Percentiles rank a stretch among this genome's conserved stretches.
These are phyloP conservation scores for Wickerhamomyces hampshirensis DNA, from an alignment of 805 yeast species.

Conservation along the genomic window DNA sequence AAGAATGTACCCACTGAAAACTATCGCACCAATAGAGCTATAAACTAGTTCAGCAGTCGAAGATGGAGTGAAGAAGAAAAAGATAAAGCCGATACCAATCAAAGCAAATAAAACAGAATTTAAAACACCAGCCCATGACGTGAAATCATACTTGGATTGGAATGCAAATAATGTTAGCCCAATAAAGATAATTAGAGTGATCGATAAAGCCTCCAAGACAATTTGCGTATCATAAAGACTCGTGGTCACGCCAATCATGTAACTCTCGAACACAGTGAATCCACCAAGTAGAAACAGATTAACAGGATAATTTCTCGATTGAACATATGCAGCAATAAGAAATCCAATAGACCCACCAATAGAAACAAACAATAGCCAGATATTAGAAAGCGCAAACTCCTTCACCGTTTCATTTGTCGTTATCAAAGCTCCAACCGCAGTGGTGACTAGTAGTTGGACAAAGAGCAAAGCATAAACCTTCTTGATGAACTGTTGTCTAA, in stretches of 20 bases:
- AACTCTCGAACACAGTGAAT: constrained; percentile 74
- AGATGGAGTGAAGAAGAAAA: constrained; percentile 58
- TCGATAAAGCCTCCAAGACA: constrained; percentile 63
- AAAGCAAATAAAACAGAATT: constrained; percentile 58
- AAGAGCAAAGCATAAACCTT: constrained; percentile 73
- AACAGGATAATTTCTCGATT: constrained; percentile 64
- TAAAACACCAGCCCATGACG: constrained; percentile 58
- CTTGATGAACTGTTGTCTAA: constrained; percentile 71
- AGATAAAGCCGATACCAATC: constrained; percentile 67
- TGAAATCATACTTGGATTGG: constrained; percentile 73
- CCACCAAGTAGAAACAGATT: constrained; percentile 56
- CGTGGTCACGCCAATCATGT: constrained; percentile 63
- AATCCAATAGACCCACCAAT: constrained; percentile 57
- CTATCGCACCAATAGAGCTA: constrained; percentile 67
- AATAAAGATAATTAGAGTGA: constrained; percentile 66
- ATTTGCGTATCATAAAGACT: constrained; percentile 57
- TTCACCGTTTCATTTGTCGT: constrained; percentile 39
- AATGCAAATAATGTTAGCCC: constrained; percentile 75
- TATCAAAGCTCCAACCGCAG: constrained; percentile 50
- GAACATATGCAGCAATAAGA: constrained; percentile 56
- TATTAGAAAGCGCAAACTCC: constrained; percentile 51
- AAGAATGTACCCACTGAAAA: constrained; percentile 67
- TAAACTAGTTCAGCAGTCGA: constrained; percentile 57
- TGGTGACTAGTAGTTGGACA: constrained; percentile 59
- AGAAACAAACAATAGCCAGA: constrained; percentile 56